Conservation (phyloP, 768 basidiomycete species). For the Naganishia vishniacii region DNA sequence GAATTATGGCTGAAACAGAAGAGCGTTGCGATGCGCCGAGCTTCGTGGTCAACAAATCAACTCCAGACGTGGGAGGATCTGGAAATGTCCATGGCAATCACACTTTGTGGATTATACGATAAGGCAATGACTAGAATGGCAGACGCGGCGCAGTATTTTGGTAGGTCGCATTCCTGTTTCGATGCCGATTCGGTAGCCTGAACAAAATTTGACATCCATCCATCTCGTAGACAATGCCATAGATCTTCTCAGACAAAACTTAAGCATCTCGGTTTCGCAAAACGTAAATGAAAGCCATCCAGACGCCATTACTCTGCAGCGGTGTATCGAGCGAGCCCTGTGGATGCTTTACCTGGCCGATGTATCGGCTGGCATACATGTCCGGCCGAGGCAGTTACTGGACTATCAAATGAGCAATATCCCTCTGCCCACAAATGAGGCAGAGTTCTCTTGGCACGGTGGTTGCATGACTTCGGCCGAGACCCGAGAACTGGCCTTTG, state of each 20-base stretch:
- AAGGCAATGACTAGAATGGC: slow-evolving; percentile 12
- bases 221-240: slow-evolving; percentile 8
- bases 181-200: too few species aligned
- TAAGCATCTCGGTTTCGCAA: slow-evolving; percentile 2
- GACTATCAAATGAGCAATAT: slow-evolving; percentile 20
- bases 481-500: slow-evolving; percentile 34
- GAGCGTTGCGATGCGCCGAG: background rate
- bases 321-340: slow-evolving; percentile 38
- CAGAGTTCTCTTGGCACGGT: slow-evolving; percentile 16
- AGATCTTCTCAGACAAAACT: slow-evolving; percentile 1
- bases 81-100: slow-evolving; percentile 39
- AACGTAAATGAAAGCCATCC: slow-evolving; percentile 8
- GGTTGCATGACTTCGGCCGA: background rate
- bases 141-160: slow-evolving; percentile 14
- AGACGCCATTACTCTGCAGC: slow-evolving; percentile 32
- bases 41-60: slow-evolving; percentile 6
- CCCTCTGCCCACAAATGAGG: slow-evolving; percentile 38
- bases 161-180: background rate
- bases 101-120: slow-evolving; percentile 34
- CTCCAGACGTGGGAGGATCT: slow-evolving; percentile 41
- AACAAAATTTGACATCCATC: background rate
- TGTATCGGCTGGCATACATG: slow-evolving; percentile 34
- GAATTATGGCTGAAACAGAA: slow-evolving; percentile 16
- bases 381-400: slow-evolving; percentile 8
- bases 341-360: slow-evolving; percentile 44